Evolutionary conservation across 306 rosid species (phyloP).

Genomic region (Cucumis cinereus): DNA sequence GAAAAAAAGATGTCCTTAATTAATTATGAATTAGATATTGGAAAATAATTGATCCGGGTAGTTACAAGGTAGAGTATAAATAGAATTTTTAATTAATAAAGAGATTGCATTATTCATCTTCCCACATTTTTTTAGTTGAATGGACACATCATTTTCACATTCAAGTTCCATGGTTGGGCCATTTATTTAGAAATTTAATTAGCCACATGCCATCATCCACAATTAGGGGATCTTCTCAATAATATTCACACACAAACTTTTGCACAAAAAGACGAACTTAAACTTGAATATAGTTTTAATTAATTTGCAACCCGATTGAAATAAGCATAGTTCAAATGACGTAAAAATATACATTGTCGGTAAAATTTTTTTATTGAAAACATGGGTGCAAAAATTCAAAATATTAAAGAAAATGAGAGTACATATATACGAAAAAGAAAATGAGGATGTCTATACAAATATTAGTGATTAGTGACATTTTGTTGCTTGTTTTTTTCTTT

Average conservation of each 20-base stretch:
- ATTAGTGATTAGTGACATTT: too few relatives aligned
- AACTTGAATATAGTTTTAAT: too few relatives aligned
- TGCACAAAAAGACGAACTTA: not conserved
- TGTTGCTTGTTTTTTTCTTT: too few relatives aligned
- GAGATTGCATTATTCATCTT: not conserved
- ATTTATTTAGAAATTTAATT: not conserved
- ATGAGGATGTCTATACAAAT: too few relatives aligned
- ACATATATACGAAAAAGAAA: too few relatives aligned
- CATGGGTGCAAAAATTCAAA: too few relatives aligned
- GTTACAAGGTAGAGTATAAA: not conserved
- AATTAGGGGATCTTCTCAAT: not conserved
- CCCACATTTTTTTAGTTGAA: not conserved
- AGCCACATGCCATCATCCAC: not conserved
- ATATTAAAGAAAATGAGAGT: too few relatives aligned
- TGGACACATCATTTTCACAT: not conserved
- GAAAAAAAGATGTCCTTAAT: too few relatives aligned
- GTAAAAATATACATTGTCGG: too few relatives aligned
- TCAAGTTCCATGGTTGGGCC: not conserved
- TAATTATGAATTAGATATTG: not conserved
- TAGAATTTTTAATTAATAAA: not conserved
- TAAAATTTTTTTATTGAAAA: too few relatives aligned
- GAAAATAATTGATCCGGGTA: not conserved
- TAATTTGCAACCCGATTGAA: too few relatives aligned
- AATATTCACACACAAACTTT: not conserved
- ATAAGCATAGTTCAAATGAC: too few relatives aligned